These are phyloP conservation scores for Arthrobotrys musiformis DNA, from an alignment of 2,329 filamentous ascomycete genomes.

Conservation along the genomic window DNA sequence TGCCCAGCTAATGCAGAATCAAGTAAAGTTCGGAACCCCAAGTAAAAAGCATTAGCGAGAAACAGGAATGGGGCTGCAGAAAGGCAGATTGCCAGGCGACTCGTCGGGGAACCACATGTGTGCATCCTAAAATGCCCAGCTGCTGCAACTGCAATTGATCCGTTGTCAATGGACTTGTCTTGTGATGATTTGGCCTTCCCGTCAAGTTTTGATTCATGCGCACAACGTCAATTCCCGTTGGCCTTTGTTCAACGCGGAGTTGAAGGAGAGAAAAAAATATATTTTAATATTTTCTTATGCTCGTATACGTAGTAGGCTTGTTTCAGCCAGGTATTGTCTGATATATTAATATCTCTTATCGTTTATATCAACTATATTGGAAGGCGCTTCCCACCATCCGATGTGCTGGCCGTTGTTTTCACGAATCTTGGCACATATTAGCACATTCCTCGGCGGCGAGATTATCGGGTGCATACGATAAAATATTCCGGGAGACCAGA, in stretches of 20 bases:
- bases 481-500: background rate
- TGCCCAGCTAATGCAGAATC: conserved; percentile 26
- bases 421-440: background rate
- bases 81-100: conserved; percentile 33
- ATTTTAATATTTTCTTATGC: background rate
- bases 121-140: conserved; percentile 22
- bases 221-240: background rate
- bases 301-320: background rate
- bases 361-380: background rate
- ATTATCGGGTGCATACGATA: background rate
- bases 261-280: too few species aligned
- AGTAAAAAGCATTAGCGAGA: conserved; percentile 30
- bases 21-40: conserved; percentile 34
- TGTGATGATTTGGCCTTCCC: background rate
- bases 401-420: background rate
- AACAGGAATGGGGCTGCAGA: conserved; percentile 28
- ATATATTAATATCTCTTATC: conserved; percentile 1
- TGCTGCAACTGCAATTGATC: conserved; percentile 21
- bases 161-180: conserved; percentile 1
- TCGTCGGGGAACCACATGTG: conserved; percentile 50
- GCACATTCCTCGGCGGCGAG: background rate
- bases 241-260: background rate
- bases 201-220: background rate
- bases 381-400: background rate
- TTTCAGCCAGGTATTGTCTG: background rate